Evolutionary conservation across 129 eudicot species (phyloP).

Genomic region (Apium graveolens): DNA sequence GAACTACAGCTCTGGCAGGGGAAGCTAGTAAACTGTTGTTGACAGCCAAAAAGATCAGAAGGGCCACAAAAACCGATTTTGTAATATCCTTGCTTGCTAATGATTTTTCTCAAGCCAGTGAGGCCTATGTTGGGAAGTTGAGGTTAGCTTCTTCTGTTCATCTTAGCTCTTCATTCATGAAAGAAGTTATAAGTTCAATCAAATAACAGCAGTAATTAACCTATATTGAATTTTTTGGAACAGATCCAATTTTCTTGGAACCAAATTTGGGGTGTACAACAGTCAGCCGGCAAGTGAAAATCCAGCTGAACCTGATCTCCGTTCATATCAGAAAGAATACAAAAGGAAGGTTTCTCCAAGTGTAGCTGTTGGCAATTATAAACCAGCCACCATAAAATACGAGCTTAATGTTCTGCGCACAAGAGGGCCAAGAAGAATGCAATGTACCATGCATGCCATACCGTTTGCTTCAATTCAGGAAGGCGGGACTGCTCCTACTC

Average conservation of each 20-base stretch:
- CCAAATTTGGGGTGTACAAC: slow-evolving; percentile 60
- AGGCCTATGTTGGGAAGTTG: slow-evolving; percentile 61
- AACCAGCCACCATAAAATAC: slow-evolving; percentile 53
- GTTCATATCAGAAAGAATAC: slow-evolving; percentile 22
- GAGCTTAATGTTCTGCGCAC: slow-evolving; percentile 64
- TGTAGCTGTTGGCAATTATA: slow-evolving; percentile 33
- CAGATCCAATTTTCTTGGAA: slow-evolving; percentile 83
- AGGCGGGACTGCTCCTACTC: slow-evolving; percentile 47
- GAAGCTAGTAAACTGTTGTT: slow-evolving; percentile 37
- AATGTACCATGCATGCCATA: slow-evolving; percentile 46
- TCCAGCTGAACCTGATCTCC: slow-evolving; percentile 17
- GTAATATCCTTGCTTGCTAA: slow-evolving; percentile 32
- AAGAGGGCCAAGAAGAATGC: slow-evolving; percentile 69
- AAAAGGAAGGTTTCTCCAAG: slow-evolving; percentile 38
- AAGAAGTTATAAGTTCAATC: not conserved
- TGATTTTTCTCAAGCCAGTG: slow-evolving; percentile 40
- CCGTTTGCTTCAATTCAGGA: slow-evolving; percentile 44
- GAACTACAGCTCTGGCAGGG: slow-evolving; percentile 39
- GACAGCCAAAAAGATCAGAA: slow-evolving; percentile 42
- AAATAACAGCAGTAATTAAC: not conserved
- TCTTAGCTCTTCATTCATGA: not conserved
- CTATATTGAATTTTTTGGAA: not conserved
- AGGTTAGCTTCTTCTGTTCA: slow-evolving; percentile 35
- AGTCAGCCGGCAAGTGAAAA: slow-evolving; percentile 40
- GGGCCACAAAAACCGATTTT: slow-evolving; percentile 38